Conservation (phyloP, 495 filamentous ascomycete genomes). For the Penicilliopsis zonata region DNA sequence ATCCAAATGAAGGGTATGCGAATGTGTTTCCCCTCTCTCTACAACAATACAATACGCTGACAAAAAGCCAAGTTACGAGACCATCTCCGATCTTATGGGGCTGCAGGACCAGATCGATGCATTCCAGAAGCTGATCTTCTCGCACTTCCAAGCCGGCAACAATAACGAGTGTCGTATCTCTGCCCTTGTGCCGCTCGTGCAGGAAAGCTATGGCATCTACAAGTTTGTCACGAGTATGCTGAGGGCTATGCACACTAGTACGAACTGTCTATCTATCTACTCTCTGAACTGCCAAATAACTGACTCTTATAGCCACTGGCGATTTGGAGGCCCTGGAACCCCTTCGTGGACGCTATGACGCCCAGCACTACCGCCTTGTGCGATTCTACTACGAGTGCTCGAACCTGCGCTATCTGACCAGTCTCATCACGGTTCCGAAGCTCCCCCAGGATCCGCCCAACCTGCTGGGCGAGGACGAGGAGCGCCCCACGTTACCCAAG, state of each 20-base stretch:
- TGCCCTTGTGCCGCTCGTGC: slow-evolving; percentile 81
- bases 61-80: slow-evolving; percentile 59
- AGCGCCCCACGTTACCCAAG: slow-evolving; percentile 68
- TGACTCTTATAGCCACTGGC: slow-evolving; percentile 64
- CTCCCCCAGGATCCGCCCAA: slow-evolving; percentile 90
- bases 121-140: slow-evolving; percentile 96
- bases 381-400: slow-evolving; percentile 99
- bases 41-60: slow-evolving; percentile 8
- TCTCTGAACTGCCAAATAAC: too few relatives aligned
- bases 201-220: slow-evolving; percentile 97
- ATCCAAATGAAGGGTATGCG: slow-evolving; percentile 81
- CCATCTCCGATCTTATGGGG: slow-evolving; percentile 90
- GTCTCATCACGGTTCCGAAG: slow-evolving; percentile 90
- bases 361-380: slow-evolving; percentile 88
- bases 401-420: slow-evolving; percentile 90
- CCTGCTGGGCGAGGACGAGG: slow-evolving; percentile 71
- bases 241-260: slow-evolving; percentile 92
- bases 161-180: slow-evolving; percentile 97
- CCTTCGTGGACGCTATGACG: slow-evolving; percentile 76
- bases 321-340: slow-evolving; percentile 93
- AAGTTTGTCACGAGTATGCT: slow-evolving; percentile 94
- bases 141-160: slow-evolving; percentile 77
- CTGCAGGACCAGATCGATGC: slow-evolving; percentile 96
- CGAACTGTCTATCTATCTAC: too few relatives aligned
- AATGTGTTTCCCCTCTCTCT: background rate